Evolutionary conservation across 768 basidiomycete genomes (phyloP), one percentile per base, ranked within the genome.

Genomic region (Suillus plorans): DNA sequence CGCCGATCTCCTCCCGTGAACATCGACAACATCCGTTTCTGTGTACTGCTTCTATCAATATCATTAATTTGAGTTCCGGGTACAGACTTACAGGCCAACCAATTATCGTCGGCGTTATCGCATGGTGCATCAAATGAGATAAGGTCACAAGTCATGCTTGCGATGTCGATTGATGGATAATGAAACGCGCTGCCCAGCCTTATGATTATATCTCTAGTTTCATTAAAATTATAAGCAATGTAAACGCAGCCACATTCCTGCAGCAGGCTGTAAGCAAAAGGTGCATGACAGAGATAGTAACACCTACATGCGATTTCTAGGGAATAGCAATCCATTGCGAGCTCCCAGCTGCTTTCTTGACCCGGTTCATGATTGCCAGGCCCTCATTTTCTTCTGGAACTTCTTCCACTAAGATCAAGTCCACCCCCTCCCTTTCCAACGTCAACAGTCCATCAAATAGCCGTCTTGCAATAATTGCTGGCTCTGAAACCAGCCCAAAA

Each of bases 281-380:
- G 25, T 20, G 28, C 18, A 28, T 28, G 28, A 20, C 18, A 59
- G 25, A 42, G 39, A 59, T 25, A 3, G 25, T 31, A n/a, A 31
- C 18, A 42, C 39, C 12, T 31, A 59, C 58, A 0, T 63, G 37
- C 61, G 34, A 20, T 36, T n/a, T 60, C 66, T 67, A 68, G 37
- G 52, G 49, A 56, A 65, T 55, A 20, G 52, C 64, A 10, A 81
- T 65, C 78, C 80, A 80, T 44, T 66, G 65, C 12, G 69, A 70
- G 58, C 89, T 85, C 5, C 89, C 86, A 8, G 95, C 95, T 2
- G 97, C 96, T 74, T 98, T 98, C 66, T 85, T 85, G 31, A 95
- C 87, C 20, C 97, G 84, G 75, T 99, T 97, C 94, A 97, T 98
- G 36, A 98, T 86, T 7, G 97, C 97, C 36, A 97, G 77, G 0